Base-by-base conservation (phyloP, 768 basidiomycete species). In the Stropharia rugosoannulata region DNA sequence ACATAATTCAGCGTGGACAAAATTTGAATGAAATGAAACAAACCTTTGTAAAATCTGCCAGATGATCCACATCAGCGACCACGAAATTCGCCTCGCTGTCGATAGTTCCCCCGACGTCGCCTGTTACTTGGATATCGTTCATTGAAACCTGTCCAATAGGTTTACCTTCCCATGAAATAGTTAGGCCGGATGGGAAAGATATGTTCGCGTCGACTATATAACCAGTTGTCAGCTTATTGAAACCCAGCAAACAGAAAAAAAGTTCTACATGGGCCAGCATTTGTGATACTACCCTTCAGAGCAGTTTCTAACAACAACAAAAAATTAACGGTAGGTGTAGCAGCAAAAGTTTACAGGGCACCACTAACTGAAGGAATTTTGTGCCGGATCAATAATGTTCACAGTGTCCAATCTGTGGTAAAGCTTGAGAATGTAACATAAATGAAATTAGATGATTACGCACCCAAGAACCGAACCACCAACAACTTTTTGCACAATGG, bases 401-500 rank as follows among this genome's bases (percentile, higher is more conserved):
- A 90, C 80, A 0, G 74, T 82, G 43, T 81, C 75, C 50, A 90
- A 72, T 15, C 85, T 86, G 16, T 50, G 13, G 25, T 22, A 18
- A 15, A 25, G 27, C 27, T 32, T 43, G 40, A 19, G 22, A 29
- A 38, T 7, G 44, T 40, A 2, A 42, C 39, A 48, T 8, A 10
- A 55, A 15, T 16, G n/a, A 16, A 52, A 16, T 15, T 9, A n/a
- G 15, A 51, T 19, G 4, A 37, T 8, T 15, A 43, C 43, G 3
- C 56, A 58, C 86, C 81, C 79, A 47, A 90, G 67, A 7, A 73
- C 66, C 15, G 85, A 80, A 15, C 75, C 81, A 5, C 78, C 74
- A 40, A 90, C 85, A 54, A 90, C 78, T 58, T 80, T 82, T 66
- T 90, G 86, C 5, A 90, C 88, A 53, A 91, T 89, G 4, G 89